phyloP scores from a whole-genome alignment of 164 flowering plant genomes.

The Magnolia officinalis region DNA sequence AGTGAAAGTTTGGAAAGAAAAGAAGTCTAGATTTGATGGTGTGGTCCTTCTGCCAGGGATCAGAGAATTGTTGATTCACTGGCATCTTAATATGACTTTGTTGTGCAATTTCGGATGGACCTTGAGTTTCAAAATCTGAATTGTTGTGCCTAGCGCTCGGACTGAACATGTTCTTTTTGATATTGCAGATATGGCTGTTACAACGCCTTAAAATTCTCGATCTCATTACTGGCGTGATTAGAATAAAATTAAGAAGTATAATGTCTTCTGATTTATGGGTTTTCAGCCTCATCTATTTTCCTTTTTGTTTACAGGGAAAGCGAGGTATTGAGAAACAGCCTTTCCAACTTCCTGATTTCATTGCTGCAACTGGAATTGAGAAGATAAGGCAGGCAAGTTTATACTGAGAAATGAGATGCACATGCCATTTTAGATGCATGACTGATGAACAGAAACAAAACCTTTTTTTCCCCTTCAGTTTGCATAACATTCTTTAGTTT shows the following conservation, averaged over 20 bases:
- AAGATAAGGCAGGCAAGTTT: slow-evolving; percentile 86
- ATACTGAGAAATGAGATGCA: not conserved
- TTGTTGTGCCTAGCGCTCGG: slow-evolving; percentile 21
- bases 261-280: not conserved
- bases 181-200: slow-evolving; percentile 24
- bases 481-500: not conserved
- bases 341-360: slow-evolving; percentile 97
- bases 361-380: slow-evolving; percentile 98
- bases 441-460: not conserved
- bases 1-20: slow-evolving; percentile 8
- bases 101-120: slow-evolving; percentile 28
- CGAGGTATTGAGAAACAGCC: slow-evolving; percentile 99
- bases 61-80: slow-evolving; percentile 10
- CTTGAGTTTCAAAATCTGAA: slow-evolving; percentile 14
- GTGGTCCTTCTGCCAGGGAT: slow-evolving; percentile 15
- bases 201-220: slow-evolving; percentile 11
- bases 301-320: slow-evolving; percentile 69
- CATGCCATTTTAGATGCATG: not conserved
- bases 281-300: slow-evolving; percentile 32
- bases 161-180: slow-evolving; percentile 29
- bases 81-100: slow-evolving; percentile 24
- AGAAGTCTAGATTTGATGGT: slow-evolving; percentile 12
- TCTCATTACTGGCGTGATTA: slow-evolving; percentile 10
- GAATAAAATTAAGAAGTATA: slow-evolving; percentile 1
- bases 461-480: not conserved